These are phyloP conservation scores for Filobasidium wieringae DNA, from an alignment of 768 basidiomycete species.

Conservation along the genomic window DNA sequence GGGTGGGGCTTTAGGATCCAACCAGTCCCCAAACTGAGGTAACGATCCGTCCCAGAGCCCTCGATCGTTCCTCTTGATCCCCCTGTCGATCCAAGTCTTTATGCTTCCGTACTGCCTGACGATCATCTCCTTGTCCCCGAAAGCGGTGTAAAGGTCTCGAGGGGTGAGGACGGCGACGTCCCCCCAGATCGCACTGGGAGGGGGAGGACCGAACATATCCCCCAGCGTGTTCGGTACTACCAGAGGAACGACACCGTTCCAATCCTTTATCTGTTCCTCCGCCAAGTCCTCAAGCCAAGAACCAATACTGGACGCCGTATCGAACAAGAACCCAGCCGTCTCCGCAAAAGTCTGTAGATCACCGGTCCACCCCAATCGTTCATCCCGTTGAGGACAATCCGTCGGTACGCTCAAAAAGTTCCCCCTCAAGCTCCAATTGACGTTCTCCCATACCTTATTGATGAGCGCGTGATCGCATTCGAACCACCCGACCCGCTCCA, in stretches of 20 bases:
- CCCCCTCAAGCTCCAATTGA: conserved; percentile 23
- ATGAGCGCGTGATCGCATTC: conserved; percentile 23
- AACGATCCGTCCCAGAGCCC: conserved; percentile 17
- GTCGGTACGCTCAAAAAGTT: conserved; percentile 31
- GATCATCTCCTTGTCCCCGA: conserved; percentile 21
- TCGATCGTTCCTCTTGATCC: conserved; percentile 17
- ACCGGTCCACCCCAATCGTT: conserved; percentile 36
- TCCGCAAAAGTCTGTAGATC: conserved; percentile 33
- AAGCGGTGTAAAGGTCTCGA: conserved; percentile 19
- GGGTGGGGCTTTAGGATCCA: conserved; percentile 27
- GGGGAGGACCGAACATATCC: conserved; percentile 1
- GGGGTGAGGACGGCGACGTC: conserved; percentile 28
- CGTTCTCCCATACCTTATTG: conserved; percentile 25
- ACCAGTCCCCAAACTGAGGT: conserved; percentile 30
- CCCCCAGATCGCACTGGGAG: conserved; percentile 25
- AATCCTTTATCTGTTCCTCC: conserved; percentile 19
- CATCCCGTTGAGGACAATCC: conserved; percentile 37
- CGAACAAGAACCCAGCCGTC: conserved; percentile 28
- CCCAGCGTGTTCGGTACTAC: conserved; percentile 22
- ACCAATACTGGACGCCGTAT: conserved; percentile 21
- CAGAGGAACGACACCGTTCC: conserved; percentile 19
- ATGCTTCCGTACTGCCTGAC: conserved; percentile 24
- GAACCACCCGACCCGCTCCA: conserved; percentile 26
- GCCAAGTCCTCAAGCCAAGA: conserved; percentile 29
- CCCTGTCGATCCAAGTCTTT: conserved; percentile 26